These are phyloP conservation scores for Borovskyia barvae DNA, from an alignment of 208 protist species.

Conservation along the genomic window DNA sequence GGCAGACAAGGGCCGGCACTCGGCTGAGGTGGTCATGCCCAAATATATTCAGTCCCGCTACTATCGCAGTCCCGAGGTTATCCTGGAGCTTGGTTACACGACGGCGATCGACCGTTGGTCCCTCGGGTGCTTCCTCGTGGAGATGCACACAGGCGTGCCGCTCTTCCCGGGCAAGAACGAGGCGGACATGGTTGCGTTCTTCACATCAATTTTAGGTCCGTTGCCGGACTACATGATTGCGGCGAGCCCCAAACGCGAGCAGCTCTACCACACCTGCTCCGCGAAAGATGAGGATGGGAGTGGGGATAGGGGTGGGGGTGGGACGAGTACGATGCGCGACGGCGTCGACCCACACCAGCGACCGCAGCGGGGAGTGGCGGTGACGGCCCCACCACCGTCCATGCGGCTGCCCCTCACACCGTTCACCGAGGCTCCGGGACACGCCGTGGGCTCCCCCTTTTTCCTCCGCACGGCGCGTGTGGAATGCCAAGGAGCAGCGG, in stretches of 20 bases:
- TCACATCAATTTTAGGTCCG: conserved; percentile 80
- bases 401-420: neutral
- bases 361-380: conserved; percentile 9
- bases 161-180: conserved; percentile 96
- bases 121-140: conserved; percentile 98
- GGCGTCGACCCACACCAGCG: neutral
- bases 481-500: conserved; percentile 20
- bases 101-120: conserved; percentile 98
- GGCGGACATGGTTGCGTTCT: conserved; percentile 93
- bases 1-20: neutral
- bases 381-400: conserved; percentile 8
- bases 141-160: conserved; percentile 97
- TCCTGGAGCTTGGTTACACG: conserved; percentile 95
- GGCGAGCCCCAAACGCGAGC: conserved; percentile 52
- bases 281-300: neutral
- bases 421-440: conserved; percentile 13
- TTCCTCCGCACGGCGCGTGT: conserved; percentile 12
- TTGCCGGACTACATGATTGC: conserved; percentile 80
- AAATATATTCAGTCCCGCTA: conserved; percentile 95
- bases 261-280: conserved; percentile 40
- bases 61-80: conserved; percentile 97
- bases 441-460: conserved; percentile 26
- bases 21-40: conserved; percentile 20
- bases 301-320: neutral
- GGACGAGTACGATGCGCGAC: neutral